phyloP scores from a whole-genome alignment of 208 protist genomes.

The Trypanosomatidae sp. region DNA sequence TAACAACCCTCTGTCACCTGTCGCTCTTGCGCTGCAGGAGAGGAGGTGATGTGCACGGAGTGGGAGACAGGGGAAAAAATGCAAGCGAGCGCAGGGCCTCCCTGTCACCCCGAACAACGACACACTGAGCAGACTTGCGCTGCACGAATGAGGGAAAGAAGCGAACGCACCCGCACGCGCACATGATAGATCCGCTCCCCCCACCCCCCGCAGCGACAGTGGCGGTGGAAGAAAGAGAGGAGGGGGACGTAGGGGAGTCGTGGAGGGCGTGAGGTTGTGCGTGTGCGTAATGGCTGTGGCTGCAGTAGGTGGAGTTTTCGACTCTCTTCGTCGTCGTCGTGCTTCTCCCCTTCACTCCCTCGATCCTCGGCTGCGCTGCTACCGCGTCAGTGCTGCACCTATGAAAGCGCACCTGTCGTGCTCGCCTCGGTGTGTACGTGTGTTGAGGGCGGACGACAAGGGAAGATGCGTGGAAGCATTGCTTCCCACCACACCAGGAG shows the following conservation, averaged over 20 bases:
- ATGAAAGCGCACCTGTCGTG: not conserved
- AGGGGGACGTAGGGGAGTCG: not conserved
- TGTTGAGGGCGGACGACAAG: not conserved
- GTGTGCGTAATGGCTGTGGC: not conserved
- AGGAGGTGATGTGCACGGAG: not conserved
- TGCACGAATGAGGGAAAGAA: not conserved
- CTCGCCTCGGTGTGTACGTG: not conserved
- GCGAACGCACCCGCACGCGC: not conserved
- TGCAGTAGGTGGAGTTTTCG: not conserved
- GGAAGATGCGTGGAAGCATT: not conserved
- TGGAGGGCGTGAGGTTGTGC: not conserved
- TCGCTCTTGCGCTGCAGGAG: not conserved
- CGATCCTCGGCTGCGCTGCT: not conserved
- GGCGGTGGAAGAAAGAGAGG: not conserved
- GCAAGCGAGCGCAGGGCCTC: not conserved
- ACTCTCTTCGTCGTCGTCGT: not conserved
- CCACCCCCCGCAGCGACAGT: not conserved
- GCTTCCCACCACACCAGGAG: slow-evolving; percentile 19
- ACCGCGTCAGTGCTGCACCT: not conserved
- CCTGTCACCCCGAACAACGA: not conserved
- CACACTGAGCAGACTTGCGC: not conserved
- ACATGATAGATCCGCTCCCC: not conserved
- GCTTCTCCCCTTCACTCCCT: not conserved
- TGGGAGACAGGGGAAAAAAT: not conserved
- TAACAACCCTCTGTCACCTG: not conserved